Evolutionary conservation across 1,139 yeast species (phyloP), one percentile per base, ranked within the genome.

Genomic region (Protomyces arabidopsidicola): DNA sequence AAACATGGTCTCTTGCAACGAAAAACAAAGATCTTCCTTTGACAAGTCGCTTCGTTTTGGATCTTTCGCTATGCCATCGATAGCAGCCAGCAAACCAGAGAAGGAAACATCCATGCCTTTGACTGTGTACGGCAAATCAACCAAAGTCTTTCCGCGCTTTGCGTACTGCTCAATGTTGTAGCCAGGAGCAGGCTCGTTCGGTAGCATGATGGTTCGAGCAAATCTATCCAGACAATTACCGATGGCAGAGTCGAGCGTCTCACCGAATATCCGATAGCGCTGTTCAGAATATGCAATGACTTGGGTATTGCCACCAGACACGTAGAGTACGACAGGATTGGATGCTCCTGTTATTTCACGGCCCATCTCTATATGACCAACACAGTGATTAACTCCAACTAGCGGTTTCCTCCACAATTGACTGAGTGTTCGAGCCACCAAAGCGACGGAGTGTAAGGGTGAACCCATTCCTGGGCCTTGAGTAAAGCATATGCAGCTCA

Each of bases 391-490:
- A 0, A 95, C 98, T 0, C 98, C 98, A 3, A 93, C 87, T 45
- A 93, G 74, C 0, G 98, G 98, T 36, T 88, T 78, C 4, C 82
- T 73, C 96, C 96, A 90, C 71, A 93, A 73, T 69, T 87, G 84
- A 20, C 93, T 79, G 55, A 91, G 77, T 0, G 97, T 86, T 71
- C 99, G 79, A 1, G 98, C 98, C 0, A 96, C 96, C 54, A 93
- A 80, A 1, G 88, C 98, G 48, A 90, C 97, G 68, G 95, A 85
- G 71, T 93, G 97, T 65, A 93, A 77, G 0, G 98, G 99, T 0
- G 98, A 98, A 2, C 98, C 99, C 98, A 93, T 95, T 1, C 99
- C 99, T 0, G 98, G 98, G 3, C 98, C 99, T 75, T 88, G 95
- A 1, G 98, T 93, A 74, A 91, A 93, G 74, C 97, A 90, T 63